Evolutionary conservation across 2,329 filamentous ascomycete genomes (phyloP), one percentile per base, ranked within the genome.

Genomic region (Pseudogymnoascus sp.): DNA sequence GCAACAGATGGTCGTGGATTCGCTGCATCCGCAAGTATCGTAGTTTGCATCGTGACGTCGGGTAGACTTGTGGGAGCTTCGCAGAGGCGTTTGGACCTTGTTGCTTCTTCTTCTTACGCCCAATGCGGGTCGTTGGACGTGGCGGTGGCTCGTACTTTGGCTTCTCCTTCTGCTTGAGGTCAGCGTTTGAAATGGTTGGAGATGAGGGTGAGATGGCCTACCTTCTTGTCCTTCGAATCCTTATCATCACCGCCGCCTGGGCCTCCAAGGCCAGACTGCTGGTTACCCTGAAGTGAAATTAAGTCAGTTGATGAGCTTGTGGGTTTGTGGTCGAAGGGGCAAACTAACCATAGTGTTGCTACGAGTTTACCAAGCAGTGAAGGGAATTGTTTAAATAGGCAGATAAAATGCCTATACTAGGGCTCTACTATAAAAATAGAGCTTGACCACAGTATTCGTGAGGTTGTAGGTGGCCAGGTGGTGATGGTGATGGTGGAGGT

Each of bases 141-240:
- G 94, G 94, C 69, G 94, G 94, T 67, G 94, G 94, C 78, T 99
- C 94, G 82, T 99, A 99, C 89, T 96, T 97, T 74, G 94, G 94
- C 87, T 99, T 99, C 66, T 99, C 93, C 84, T 99, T 97, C 93
- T 96, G 72, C 69, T 64, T 37, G 63, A 40, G 5, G 25, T 60
- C 60, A 60, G 58, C 31, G 48, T 55, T 48, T 60, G 55, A 6
- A 15, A 29, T n/a, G 27, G 21, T 37, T 31, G 33, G 39, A 37
- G n/a, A 31, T 39, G 18, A 58, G 13, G 45, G 40, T 36, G 25
- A 37, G 52, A 60, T 55, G 31, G 62, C 75, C 61, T 78, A 90
- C 93, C 85, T 97, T 97, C 84, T 97, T 96, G 72, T 95, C 92
- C 79, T 92, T 92, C 13, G 90, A 88, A 70, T 93, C 87, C 67